phyloP scores from a whole-genome alignment of 1,284 basidiomycete genomes.

The Somion occarium region DNA sequence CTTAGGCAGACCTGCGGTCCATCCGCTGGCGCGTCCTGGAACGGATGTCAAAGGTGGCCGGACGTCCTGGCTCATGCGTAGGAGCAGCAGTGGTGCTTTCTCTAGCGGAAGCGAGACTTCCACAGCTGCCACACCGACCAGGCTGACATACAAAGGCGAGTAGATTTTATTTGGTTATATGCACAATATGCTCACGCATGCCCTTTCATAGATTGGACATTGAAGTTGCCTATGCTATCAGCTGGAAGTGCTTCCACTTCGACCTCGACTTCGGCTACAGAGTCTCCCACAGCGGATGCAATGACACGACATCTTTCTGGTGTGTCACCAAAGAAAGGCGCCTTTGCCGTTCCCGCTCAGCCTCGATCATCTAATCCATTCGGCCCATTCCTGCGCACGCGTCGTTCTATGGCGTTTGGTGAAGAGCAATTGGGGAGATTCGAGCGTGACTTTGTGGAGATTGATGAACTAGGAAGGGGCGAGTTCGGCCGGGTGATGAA shows the following conservation, averaged over 20 bases:
- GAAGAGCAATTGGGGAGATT: conserved; percentile 60
- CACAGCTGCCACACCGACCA: conserved; percentile 59
- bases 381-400: conserved; percentile 7
- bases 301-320: conserved; percentile 15
- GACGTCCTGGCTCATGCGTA: conserved; percentile 59
- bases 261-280: conserved; percentile 38
- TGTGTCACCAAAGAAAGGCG: conserved; percentile 13
- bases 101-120: conserved; percentile 68
- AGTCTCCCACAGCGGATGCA: conserved; percentile 25
- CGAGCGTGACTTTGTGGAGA: conserved; percentile 74
- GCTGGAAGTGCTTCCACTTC: conserved; percentile 39
- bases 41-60: conserved; percentile 23
- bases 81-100: conserved; percentile 74
- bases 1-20: conserved; percentile 49
- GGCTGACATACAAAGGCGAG: conserved; percentile 40
- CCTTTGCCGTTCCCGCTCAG: conserved; percentile 17
- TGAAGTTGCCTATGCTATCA: conserved; percentile 9
- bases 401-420: conserved; percentile 20
- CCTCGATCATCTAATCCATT: conserved; percentile 11
- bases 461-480: conserved; percentile 85
- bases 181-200: neutral
- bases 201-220: conserved; percentile 35
- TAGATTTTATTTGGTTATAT: conserved; percentile 25
- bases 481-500: conserved; percentile 95
- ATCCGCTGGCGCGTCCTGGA: conserved; percentile 13